Conservation (phyloP, 768 basidiomycete species). For the Termitomyces sp. region DNA sequence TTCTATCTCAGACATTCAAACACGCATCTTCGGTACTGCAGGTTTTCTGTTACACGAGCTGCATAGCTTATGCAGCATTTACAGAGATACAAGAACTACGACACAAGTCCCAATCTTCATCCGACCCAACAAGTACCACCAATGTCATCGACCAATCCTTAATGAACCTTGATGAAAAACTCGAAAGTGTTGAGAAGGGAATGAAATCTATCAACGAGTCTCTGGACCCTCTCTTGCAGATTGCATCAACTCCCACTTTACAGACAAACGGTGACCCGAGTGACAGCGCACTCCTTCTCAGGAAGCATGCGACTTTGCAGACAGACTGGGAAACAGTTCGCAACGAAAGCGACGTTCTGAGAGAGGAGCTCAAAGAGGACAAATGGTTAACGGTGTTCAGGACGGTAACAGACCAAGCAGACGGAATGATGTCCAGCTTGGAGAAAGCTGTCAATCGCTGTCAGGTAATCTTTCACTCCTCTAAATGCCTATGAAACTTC, state of each 20-base stretch:
- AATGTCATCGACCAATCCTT: slow-evolving; percentile 78
- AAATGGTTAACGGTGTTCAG: slow-evolving; percentile 96
- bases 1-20: slow-evolving; percentile 85
- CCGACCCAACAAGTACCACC: slow-evolving; percentile 55
- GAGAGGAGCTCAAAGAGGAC: slow-evolving; percentile 95
- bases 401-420: slow-evolving; percentile 91
- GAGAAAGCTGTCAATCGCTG: slow-evolving; percentile 92
- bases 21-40: slow-evolving; percentile 76
- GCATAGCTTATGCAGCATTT: slow-evolving; percentile 2
- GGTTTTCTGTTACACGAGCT: not conserved
- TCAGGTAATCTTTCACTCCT: slow-evolving; percentile 49
- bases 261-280: slow-evolving; percentile 30
- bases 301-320: slow-evolving; percentile 71
- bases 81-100: slow-evolving; percentile 91
- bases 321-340: slow-evolving; percentile 81
- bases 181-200: slow-evolving; percentile 69
- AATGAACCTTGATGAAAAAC: slow-evolving; percentile 72
- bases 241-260: slow-evolving; percentile 44
- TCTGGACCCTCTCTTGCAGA: slow-evolving; percentile 54
- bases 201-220: slow-evolving; percentile 67
- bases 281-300: slow-evolving; percentile 50
- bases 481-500: slow-evolving; percentile 5
- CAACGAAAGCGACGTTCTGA: slow-evolving; percentile 73
- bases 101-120: slow-evolving; percentile 73
- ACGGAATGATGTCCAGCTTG: slow-evolving; percentile 95